Conservation (phyloP, 192 early-diverging fungal species). For the Coemansia sp. region DNA sequence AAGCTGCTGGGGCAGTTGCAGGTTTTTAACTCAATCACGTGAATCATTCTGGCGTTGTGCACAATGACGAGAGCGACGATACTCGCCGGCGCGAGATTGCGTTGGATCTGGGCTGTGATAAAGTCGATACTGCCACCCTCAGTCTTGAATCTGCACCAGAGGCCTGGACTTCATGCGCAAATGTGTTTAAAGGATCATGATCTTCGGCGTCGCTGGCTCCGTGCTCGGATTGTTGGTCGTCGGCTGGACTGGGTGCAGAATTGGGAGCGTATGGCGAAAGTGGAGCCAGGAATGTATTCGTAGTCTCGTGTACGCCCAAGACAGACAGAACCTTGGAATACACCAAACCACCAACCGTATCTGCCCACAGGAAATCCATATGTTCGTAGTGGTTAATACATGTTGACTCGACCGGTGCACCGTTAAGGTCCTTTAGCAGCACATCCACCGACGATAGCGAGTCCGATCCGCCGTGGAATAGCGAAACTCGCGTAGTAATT, state of each 20-base stretch:
- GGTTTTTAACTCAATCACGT: conserved; percentile 1
- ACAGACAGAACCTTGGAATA: conserved; percentile 41
- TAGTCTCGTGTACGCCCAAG: conserved; percentile 28
- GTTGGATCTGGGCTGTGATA: background rate
- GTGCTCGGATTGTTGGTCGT: background rate
- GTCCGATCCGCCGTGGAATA: conserved; percentile 90
- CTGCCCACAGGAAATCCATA: conserved; percentile 61
- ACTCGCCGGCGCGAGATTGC: conserved; percentile 41
- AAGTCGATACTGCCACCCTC: background rate
- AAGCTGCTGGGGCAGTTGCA: background rate
- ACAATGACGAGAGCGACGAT: conserved; percentile 23
- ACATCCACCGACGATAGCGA: conserved; percentile 73
- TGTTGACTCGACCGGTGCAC: conserved; percentile 53
- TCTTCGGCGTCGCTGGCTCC: background rate
- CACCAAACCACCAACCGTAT: conserved; percentile 45
- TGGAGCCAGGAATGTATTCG: conserved; percentile 8
- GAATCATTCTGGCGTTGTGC: background rate
- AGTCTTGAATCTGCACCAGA: background rate
- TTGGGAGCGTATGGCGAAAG: background rate
- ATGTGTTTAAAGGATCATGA: background rate
- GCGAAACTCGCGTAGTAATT: conserved; percentile 81
- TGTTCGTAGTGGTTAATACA: conserved; percentile 80
- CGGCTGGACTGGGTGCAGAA: background rate
- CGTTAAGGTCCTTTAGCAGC: conserved; percentile 56
- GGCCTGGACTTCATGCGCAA: background rate